phyloP scores from a whole-genome alignment of 345 rosid genomes.

The Pseudoturritis turrita region DNA sequence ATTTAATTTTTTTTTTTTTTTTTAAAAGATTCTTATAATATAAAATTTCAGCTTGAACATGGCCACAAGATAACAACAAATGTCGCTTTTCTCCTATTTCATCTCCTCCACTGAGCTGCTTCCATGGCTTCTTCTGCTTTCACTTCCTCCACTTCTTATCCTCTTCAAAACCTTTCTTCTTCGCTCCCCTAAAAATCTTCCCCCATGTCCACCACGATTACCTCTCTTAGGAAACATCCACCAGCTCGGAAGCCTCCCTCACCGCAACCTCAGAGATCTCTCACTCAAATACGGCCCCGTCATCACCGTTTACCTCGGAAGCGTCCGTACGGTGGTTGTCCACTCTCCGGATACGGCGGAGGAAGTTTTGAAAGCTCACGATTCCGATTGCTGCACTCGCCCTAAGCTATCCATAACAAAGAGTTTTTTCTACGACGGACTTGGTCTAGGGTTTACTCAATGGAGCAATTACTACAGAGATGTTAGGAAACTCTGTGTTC shows the following conservation, averaged over 20 bases:
- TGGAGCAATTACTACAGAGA: slow-evolving; percentile 37
- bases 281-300: slow-evolving; percentile 47
- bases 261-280: slow-evolving; percentile 35
- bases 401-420: slow-evolving; percentile 27
- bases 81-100: slow-evolving; percentile 5
- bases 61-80: background rate
- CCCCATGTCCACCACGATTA: slow-evolving; percentile 38
- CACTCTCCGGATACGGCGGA: slow-evolving; percentile 48
- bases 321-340: slow-evolving; percentile 39
- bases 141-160: slow-evolving; percentile 12
- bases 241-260: slow-evolving; percentile 43
- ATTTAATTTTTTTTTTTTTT: too few relatives aligned
- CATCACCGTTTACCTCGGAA: slow-evolving; percentile 46
- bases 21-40: too few relatives aligned
- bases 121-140: slow-evolving; percentile 24
- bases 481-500: slow-evolving; percentile 32
- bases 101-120: background rate
- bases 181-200: slow-evolving; percentile 20
- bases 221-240: slow-evolving; percentile 50
- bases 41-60: background rate
- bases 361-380: slow-evolving; percentile 38
- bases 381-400: slow-evolving; percentile 36
- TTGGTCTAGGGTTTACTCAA: slow-evolving; percentile 39
- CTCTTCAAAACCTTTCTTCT: slow-evolving; percentile 10
- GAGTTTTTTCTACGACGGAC: slow-evolving; percentile 33